Conservation (phyloP, 129 eudicot genomes). For the Centrapalus pauciflorus region DNA sequence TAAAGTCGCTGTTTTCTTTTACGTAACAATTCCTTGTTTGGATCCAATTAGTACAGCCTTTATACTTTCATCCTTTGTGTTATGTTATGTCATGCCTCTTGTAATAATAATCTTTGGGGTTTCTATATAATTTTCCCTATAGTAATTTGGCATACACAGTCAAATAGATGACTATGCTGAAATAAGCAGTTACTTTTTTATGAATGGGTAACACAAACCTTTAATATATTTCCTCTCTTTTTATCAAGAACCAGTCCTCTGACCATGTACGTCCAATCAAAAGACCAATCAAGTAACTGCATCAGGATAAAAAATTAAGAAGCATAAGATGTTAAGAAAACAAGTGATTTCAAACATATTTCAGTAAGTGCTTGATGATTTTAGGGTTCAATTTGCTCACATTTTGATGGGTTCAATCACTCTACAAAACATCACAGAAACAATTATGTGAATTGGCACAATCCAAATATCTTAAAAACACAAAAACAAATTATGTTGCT, state of each 20-base stretch:
- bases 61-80: no score
- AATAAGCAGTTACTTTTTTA: not conserved
- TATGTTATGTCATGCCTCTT: no score
- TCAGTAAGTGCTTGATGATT: not conserved
- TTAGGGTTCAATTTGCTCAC: not conserved
- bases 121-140: no score
- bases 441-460: not conserved
- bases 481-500: slow-evolving; percentile 3
- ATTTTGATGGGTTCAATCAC: not conserved
- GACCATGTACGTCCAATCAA: slow-evolving; percentile 96
- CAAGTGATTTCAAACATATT: not conserved
- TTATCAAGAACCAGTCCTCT: slow-evolving; percentile 94
- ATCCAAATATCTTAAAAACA: not conserved
- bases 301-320: not conserved
- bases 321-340: not conserved
- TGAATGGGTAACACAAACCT: slow-evolving; percentile 46
- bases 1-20: no score
- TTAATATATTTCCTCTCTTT: slow-evolving; percentile 92
- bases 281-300: slow-evolving; percentile 88
- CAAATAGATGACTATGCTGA: not conserved
- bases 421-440: not conserved
- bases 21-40: no score
- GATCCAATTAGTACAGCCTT: no score
- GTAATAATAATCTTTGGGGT: no score
- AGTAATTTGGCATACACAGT: not conserved